These are phyloP conservation scores for Bipolaris oryzae DNA, from an alignment of 2,329 filamentous ascomycete genomes.

Conservation along the genomic window DNA sequence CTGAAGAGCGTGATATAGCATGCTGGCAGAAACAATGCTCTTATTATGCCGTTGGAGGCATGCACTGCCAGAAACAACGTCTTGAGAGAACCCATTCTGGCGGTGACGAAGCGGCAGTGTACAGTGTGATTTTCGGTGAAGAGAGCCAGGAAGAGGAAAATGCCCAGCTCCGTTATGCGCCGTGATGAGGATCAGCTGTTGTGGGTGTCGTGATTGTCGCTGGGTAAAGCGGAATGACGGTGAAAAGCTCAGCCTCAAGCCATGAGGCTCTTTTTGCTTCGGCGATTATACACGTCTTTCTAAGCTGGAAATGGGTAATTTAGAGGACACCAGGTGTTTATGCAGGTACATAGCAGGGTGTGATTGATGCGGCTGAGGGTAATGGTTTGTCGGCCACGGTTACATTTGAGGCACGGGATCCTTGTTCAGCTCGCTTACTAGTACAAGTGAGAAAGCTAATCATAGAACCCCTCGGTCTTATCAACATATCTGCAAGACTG, in stretches of 20 bases:
- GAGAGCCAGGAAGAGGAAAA: constrained; percentile 11
- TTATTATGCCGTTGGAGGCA: constrained; percentile 43
- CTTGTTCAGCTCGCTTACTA: constrained; percentile 17
- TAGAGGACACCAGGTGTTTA: constrained; percentile 1
- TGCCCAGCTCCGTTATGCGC: constrained; percentile 3
- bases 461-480: constrained; percentile 16
- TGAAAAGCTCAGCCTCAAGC: constrained; percentile 11
- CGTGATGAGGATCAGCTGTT: constrained; percentile 2
- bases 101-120: constrained; percentile 10
- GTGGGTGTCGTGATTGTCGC: constrained; percentile 3
- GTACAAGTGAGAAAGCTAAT: constrained; percentile 12
- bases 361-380: constrained; percentile 18
- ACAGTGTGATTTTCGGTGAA: constrained; percentile 8
- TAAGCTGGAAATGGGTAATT: neutral
- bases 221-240: constrained; percentile 9
- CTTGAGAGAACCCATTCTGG: constrained; percentile 40
- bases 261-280: constrained; percentile 15
- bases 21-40: constrained; percentile 40
- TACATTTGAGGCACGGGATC: constrained; percentile 13
- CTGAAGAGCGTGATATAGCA: constrained; percentile 40
- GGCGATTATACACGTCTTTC: constrained; percentile 5
- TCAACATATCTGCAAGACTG: constrained; percentile 1
- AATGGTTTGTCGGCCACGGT: constrained; percentile 14
- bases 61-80: constrained; percentile 43
- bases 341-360: constrained; percentile 14